Evolutionary conservation across 768 basidiomycete species (phyloP), one percentile per base, ranked within the genome.

Genomic region (Holtermannia corniformis): DNA sequence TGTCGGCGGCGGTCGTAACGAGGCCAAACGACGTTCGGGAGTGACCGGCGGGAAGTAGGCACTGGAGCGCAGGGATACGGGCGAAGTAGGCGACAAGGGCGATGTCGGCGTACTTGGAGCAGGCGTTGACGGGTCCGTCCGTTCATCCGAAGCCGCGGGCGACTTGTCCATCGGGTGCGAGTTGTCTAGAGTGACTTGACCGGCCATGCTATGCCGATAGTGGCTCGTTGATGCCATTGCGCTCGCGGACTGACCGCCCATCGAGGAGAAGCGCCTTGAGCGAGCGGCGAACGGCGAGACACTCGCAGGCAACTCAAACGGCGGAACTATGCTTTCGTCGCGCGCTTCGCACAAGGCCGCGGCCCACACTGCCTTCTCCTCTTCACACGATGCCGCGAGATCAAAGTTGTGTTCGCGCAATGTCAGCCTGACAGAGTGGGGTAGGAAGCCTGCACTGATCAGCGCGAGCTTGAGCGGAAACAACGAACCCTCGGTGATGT

Each of bases 281-380:
- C 65, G 50, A 12, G 61, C 51, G 4, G 64, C 60, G 50, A 67
- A 64, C 2, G 61, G 56, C 24, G 66, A 66, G 4, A 70, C 62
- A 41, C 61, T 64, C 7, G 63, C 64, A 19, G 71, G 71, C 3
- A 72, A 55, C 26, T 72, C 68, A 47, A 72, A 70, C 1, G 68
- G 68, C n/a, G 68, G 76, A 40, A 85, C 78, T 3, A 80, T 78
- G 32, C 80, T 78, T 14, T 78, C 74, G 54, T 84, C 81, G 23
- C 64, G 49, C 1, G 71, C 71, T 27, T 60, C 52, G 41, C 55
- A 57, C 5, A 95, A 80, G 4, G 82, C 81, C 26, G 75, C 73
- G 50, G 91, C 74, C 93, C 93, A 97, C n/a, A 85, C 75, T 23
- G 81, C 79, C 74, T 89, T 92, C 73, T 97, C 93, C 76, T 78